A percentile compares a stretch with the other conserved stretches of the same genome.
Conservation (phyloP, 768 basidiomycete genomes). For the Termitomyces heimii region DNA sequence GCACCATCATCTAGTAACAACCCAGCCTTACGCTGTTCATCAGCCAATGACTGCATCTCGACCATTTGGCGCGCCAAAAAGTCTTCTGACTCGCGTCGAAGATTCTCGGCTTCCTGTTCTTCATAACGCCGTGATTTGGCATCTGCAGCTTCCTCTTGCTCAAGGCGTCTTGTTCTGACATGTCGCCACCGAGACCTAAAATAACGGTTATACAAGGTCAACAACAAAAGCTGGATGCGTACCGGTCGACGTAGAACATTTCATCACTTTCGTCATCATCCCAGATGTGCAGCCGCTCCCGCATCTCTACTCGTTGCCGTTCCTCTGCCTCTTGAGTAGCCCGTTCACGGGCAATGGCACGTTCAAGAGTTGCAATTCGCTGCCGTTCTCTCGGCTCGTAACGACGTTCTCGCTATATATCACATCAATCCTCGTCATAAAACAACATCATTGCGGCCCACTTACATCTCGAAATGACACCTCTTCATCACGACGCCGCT, state of each 20-base stretch:
- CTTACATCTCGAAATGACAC: constrained; percentile 82
- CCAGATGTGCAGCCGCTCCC: constrained; percentile 79
- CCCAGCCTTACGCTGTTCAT: constrained; percentile 87
- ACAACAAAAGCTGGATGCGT: constrained; percentile 16
- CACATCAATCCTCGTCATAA: neutral
- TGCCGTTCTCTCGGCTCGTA: constrained; percentile 87
- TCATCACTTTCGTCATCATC: constrained; percentile 94
- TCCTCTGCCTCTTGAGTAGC: constrained; percentile 73
- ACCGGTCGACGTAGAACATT: constrained; percentile 89
- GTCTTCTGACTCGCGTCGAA: constrained; percentile 86
- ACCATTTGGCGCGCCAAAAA: constrained; percentile 95
- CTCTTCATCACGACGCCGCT: constrained; percentile 73
- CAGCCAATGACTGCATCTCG: constrained; percentile 88
- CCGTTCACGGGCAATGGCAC: constrained; percentile 67
- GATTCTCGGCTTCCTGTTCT: constrained; percentile 79
- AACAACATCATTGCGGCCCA: constrained; percentile 12
- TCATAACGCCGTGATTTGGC: constrained; percentile 77
- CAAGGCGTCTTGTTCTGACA: constrained; percentile 61
- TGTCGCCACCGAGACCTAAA: constrained; percentile 81
- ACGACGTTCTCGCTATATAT: constrained; percentile 77
- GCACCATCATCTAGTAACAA: constrained; percentile 88
- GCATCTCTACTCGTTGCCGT: constrained; percentile 74
- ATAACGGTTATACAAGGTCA: neutral
- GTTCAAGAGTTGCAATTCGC: constrained; percentile 72
- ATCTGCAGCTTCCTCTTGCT: constrained; percentile 80